Percentiles rank a stretch among this genome's conserved stretches.
These are phyloP conservation scores for Pyrenochaeta sp. DNA, from an alignment of 2,329 filamentous ascomycete genomes.

Conservation along the genomic window DNA sequence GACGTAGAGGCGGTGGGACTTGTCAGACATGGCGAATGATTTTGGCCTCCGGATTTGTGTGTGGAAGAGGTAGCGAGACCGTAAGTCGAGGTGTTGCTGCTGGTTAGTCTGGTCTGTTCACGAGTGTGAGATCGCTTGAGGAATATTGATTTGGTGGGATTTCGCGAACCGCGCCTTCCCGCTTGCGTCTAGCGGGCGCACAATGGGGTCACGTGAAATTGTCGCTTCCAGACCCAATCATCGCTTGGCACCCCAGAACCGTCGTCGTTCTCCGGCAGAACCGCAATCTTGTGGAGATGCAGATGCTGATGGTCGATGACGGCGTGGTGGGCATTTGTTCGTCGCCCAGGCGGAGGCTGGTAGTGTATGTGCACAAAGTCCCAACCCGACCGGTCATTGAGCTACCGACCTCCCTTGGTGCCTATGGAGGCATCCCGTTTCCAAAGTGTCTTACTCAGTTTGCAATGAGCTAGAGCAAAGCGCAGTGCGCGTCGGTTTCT, in stretches of 20 bases:
- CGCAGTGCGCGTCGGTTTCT: too few relatives aligned
- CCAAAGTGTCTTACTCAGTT: too few relatives aligned
- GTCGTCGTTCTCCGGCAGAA: neutral
- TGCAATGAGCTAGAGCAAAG: too few relatives aligned
- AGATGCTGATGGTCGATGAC: too few relatives aligned
- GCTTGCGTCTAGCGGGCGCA: conserved; percentile 4
- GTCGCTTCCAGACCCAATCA: neutral
- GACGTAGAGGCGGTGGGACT: conserved; percentile 51
- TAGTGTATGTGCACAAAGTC: too few relatives aligned
- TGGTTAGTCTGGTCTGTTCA: conserved; percentile 36
- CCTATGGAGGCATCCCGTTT: too few relatives aligned
- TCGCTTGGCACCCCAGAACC: neutral
- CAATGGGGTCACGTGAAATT: conserved; percentile 1
- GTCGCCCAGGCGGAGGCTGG: too few relatives aligned
- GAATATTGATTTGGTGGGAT: neutral
- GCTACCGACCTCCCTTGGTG: too few relatives aligned
- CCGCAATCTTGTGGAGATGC: too few relatives aligned
- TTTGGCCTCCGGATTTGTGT: conserved; percentile 35
- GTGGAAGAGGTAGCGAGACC: conserved; percentile 34
- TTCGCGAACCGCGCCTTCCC: too few relatives aligned
- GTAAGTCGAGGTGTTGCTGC: conserved; percentile 39
- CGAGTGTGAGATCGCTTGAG: neutral
- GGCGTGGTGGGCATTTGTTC: too few relatives aligned
- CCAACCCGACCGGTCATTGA: too few relatives aligned
- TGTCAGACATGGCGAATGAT: conserved; percentile 47